phyloP scores from a whole-genome alignment of 2,329 filamentous ascomycete species.

The Achaetomium macrosporum region DNA sequence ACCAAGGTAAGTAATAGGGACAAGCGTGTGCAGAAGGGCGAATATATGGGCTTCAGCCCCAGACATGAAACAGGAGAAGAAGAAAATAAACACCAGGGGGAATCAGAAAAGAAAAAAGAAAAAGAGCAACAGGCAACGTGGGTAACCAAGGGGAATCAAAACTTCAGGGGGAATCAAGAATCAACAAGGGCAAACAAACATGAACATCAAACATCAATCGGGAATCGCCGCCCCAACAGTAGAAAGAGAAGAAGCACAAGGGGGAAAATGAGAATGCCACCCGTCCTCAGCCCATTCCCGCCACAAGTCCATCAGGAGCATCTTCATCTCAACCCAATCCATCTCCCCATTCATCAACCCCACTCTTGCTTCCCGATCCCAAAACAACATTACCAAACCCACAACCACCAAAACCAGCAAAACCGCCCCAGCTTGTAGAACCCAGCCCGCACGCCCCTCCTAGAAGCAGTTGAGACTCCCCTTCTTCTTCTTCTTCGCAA shows the following conservation, averaged over 20 bases:
- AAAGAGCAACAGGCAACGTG: background rate
- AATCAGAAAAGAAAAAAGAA: slow-evolving; percentile 1
- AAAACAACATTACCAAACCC: background rate
- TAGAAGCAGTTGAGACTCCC: slow-evolving; percentile 96
- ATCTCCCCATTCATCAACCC: background rate
- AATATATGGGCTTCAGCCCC: slow-evolving; percentile 3
- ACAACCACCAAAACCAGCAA: background rate
- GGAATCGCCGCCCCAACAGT: background rate
- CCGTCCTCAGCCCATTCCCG: background rate
- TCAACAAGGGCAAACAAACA: background rate
- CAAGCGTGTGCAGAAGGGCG: background rate
- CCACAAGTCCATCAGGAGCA: background rate
- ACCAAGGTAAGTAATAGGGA: background rate
- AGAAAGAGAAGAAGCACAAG: background rate
- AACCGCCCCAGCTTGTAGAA: background rate
- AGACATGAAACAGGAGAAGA: background rate
- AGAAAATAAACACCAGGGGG: background rate
- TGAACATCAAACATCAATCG: background rate
- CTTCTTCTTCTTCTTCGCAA: slow-evolving; percentile 91
- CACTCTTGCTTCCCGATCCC: background rate
- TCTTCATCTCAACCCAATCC: background rate
- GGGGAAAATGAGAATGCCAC: background rate
- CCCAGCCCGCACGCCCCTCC: slow-evolving; percentile 19
- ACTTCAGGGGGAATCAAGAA: slow-evolving; percentile 8
- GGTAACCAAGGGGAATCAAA: background rate